phyloP scores from a whole-genome alignment of 2,329 filamentous ascomycete species.

The Cryphonectria nitschkei region DNA sequence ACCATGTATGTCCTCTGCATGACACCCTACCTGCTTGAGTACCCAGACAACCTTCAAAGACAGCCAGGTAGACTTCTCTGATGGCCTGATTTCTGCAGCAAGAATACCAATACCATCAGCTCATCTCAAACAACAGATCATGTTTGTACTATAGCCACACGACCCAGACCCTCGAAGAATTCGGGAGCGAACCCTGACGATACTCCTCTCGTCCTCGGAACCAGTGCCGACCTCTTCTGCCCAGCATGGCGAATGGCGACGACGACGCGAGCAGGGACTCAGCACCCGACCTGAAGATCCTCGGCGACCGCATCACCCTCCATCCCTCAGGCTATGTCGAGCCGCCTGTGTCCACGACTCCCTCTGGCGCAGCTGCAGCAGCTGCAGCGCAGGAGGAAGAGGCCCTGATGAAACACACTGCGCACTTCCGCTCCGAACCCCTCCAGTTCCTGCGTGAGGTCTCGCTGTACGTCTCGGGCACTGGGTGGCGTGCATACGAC shows the following conservation, averaged over 20 bases:
- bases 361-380: constrained; percentile 3
- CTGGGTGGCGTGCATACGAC: constrained; percentile 95
- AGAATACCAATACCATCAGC: background rate
- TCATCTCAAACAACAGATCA: background rate
- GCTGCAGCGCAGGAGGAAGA: constrained; percentile 58
- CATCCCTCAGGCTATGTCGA: constrained; percentile 73
- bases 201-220: background rate
- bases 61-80: background rate
- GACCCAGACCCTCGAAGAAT: background rate
- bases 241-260: constrained; percentile 42
- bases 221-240: background rate
- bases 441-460: constrained; percentile 89
- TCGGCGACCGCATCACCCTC: constrained; percentile 74
- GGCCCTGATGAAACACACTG: constrained; percentile 79
- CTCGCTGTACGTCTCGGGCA: constrained; percentile 87
- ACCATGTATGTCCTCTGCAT: background rate
- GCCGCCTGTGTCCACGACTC: constrained; percentile 43
- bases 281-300: constrained; percentile 77
- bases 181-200: background rate
- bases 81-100: constrained; percentile 4
- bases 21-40: background rate
- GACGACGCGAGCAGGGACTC: constrained; percentile 51
- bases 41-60: background rate
- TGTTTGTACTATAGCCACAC: background rate
- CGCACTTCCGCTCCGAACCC: constrained; percentile 76